Percentiles rank a stretch among this genome's conserved stretches.
phyloP scores from a whole-genome alignment of 2,329 filamentous ascomycete genomes.

The Cladosporium oxysporum region DNA sequence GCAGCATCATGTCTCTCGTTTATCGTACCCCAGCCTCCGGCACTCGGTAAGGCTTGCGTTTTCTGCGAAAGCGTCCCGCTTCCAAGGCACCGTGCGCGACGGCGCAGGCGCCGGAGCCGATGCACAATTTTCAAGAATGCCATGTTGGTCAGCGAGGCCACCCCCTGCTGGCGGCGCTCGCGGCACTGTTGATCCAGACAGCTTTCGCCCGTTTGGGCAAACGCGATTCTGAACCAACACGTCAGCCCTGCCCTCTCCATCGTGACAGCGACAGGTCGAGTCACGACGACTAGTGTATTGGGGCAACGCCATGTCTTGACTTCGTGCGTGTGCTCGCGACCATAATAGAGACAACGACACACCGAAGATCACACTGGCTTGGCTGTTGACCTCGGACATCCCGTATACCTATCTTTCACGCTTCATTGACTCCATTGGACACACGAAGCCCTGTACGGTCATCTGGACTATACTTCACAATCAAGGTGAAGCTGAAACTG shows the following conservation, averaged over 20 bases:
- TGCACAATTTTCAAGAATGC: background rate
- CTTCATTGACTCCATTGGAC: background rate
- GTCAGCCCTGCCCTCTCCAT: background rate
- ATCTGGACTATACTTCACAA: background rate
- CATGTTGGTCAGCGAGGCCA: background rate
- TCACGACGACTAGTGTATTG: background rate
- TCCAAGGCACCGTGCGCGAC: background rate
- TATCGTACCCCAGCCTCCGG: background rate
- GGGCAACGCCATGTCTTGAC: background rate
- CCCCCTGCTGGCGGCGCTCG: background rate
- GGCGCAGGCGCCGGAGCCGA: slow-evolving; percentile 6
- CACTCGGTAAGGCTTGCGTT: background rate
- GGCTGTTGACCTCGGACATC: background rate
- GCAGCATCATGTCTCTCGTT: background rate
- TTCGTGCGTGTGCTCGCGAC: no score
- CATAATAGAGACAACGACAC: background rate
- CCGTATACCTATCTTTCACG: background rate
- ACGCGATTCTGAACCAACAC: background rate
- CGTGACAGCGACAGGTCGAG: background rate
- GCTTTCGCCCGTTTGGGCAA: background rate
- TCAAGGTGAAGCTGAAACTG: background rate
- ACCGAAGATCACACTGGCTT: background rate
- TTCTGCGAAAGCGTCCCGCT: background rate
- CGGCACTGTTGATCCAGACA: background rate
- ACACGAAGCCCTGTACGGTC: background rate